Evolutionary conservation across 257 asterid genomes (phyloP).

Genomic region (Echium plantagineum): DNA sequence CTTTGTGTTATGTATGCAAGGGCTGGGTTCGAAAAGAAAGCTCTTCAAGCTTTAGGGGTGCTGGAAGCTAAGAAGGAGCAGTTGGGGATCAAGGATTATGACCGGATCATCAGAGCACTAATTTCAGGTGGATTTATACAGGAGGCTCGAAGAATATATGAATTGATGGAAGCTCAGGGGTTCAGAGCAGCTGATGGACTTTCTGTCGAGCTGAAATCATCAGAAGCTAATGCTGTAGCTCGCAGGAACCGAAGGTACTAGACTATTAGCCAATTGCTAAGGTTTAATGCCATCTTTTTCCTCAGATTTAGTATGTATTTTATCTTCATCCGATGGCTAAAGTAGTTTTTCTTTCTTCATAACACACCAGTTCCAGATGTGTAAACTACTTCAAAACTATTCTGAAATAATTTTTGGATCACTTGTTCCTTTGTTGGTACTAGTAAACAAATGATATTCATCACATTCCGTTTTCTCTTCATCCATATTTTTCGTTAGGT

Average conservation of each 20-base stretch:
- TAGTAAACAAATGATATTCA: too few species aligned
- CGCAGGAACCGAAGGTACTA: constrained; percentile 3
- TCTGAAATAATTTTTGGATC: too few species aligned
- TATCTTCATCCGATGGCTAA: too few species aligned
- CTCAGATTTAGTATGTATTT: too few species aligned
- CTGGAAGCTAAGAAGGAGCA: constrained; percentile 62
- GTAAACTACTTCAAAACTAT: too few species aligned
- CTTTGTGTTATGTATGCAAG: constrained; percentile 70
- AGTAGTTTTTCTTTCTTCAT: too few species aligned
- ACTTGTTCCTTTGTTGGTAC: background rate
- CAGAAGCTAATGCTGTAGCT: constrained; percentile 5
- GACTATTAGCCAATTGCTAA: too few species aligned
- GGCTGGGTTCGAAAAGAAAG: constrained; percentile 57
- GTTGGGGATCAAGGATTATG: constrained; percentile 41
- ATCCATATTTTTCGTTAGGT: too few species aligned
- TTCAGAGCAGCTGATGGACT: constrained; percentile 12
- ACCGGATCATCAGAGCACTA: constrained; percentile 52
- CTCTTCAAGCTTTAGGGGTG: constrained; percentile 70
- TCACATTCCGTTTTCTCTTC: too few species aligned
- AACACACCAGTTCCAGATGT: too few species aligned
- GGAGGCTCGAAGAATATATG: constrained; percentile 48
- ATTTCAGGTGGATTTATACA: constrained; percentile 39
- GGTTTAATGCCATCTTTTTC: too few species aligned
- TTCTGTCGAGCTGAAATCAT: constrained; percentile 5
- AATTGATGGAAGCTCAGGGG: constrained; percentile 53